These are phyloP conservation scores for Oryza coarctata DNA, from an alignment of 176 grass and related monocot genomes.

Conservation along the genomic window DNA sequence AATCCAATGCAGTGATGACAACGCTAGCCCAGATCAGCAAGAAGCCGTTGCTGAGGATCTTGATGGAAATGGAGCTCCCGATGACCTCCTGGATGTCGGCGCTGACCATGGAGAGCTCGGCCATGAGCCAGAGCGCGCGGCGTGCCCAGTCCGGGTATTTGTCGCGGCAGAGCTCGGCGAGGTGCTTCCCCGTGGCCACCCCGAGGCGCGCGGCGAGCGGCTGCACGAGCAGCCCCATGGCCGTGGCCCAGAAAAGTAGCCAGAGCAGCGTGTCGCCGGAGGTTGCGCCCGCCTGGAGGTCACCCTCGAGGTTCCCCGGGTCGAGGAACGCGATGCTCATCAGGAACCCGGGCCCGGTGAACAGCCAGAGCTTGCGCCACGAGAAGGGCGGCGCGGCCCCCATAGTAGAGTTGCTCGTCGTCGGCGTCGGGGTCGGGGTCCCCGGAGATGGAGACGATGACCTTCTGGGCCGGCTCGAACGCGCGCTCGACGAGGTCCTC, in stretches of 20 bases:
- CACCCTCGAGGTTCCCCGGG: slow-evolving; percentile 89
- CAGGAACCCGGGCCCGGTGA: slow-evolving; percentile 77
- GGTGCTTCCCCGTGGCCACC: slow-evolving; percentile 74
- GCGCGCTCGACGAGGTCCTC: slow-evolving; percentile 52
- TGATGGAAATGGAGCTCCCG: slow-evolving; percentile 83
- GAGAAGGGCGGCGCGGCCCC: slow-evolving; percentile 51
- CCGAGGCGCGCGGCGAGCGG: slow-evolving; percentile 72
- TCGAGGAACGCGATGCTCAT: slow-evolving; percentile 97
- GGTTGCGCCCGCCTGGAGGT: slow-evolving; percentile 84
- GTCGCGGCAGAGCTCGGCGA: slow-evolving; percentile 83
- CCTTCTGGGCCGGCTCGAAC: slow-evolving; percentile 58
- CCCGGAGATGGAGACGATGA: slow-evolving; percentile 43
- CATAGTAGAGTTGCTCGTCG: slow-evolving; percentile 22
- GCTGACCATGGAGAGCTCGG: slow-evolving; percentile 79
- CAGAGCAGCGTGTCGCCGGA: slow-evolving; percentile 67
- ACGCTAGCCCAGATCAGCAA: slow-evolving; percentile 82
- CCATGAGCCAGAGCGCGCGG: slow-evolving; percentile 74
- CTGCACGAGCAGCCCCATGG: slow-evolving; percentile 81
- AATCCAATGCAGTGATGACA: slow-evolving; percentile 77
- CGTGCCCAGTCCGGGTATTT: slow-evolving; percentile 80
- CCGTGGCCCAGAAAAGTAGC: slow-evolving; percentile 78
- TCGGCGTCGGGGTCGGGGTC: slow-evolving; percentile 27
- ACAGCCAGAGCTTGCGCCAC: slow-evolving; percentile 87
- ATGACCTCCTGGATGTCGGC: slow-evolving; percentile 97
- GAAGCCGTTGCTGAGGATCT: slow-evolving; percentile 71